phyloP scores from a whole-genome alignment of 805 yeast genomes.

The Ogataea methanolica region DNA sequence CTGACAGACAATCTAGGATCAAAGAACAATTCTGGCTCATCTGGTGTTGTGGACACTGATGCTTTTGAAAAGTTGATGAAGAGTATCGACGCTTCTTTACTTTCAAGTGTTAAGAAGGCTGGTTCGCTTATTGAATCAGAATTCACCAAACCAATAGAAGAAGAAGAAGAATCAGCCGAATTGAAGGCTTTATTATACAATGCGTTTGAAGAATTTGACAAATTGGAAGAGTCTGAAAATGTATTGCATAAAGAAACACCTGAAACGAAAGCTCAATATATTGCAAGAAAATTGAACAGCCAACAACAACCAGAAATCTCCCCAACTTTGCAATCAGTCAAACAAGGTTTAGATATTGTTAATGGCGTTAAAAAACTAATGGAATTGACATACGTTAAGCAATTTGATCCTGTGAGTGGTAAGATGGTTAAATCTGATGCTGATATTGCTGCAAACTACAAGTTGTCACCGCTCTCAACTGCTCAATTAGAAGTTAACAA shows the following conservation, averaged over 20 bases:
- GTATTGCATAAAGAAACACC: too few species aligned
- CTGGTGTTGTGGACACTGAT: too few species aligned
- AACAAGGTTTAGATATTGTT: conserved; percentile 4
- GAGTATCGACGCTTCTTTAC: too few species aligned
- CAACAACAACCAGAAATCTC: neutral
- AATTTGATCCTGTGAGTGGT: conserved; percentile 2
- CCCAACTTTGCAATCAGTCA: conserved; percentile 1
- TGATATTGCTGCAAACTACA: conserved; percentile 2
- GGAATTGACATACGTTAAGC: neutral
- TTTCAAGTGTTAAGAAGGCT: too few species aligned
- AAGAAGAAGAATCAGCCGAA: neutral
- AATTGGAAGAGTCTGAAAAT: neutral
- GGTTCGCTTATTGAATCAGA: neutral
- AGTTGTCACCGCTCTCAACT: conserved; percentile 2
- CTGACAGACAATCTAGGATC: neutral
- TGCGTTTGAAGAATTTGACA: neutral
- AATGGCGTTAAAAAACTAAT: conserved; percentile 4
- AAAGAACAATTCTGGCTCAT: too few species aligned
- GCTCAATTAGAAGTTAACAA: conserved; percentile 23
- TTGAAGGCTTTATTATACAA: neutral
- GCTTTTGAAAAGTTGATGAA: too few species aligned
- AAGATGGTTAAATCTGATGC: neutral
- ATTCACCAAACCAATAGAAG: neutral
- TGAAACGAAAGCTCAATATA: neutral
- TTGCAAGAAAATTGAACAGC: neutral